Conservation (phyloP, 2,329 filamentous ascomycete species). For the Penicillium rolfsii region DNA sequence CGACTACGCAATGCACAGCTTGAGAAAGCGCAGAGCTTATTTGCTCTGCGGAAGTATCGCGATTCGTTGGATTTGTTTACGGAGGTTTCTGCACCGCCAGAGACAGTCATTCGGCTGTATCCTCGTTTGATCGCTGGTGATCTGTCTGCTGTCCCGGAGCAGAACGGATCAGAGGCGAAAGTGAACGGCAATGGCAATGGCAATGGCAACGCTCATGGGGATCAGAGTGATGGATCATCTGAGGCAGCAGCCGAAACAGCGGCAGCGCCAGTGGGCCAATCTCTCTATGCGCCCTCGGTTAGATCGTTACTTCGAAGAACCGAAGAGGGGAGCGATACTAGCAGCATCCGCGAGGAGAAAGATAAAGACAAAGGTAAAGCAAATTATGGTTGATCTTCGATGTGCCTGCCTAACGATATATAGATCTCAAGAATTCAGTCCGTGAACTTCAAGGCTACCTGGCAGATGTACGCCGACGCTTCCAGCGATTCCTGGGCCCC, state of each 20-base stretch:
- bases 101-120: constrained; percentile 82
- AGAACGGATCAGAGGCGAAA: constrained; percentile 43
- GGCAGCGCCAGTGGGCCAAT: constrained; percentile 25
- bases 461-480: constrained; percentile 74
- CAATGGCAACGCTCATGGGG: constrained; percentile 25
- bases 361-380: constrained; percentile 24
- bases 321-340: constrained; percentile 45
- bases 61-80: constrained; percentile 89
- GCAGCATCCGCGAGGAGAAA: constrained; percentile 43
- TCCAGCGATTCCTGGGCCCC: constrained; percentile 63
- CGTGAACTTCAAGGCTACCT: constrained; percentile 84
- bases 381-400: not conserved
- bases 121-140: constrained; percentile 82
- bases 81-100: constrained; percentile 85
- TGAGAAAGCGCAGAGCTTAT: constrained; percentile 83
- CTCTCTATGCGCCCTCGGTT: constrained; percentile 42
- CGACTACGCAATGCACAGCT: constrained; percentile 86
- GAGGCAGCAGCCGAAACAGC: constrained; percentile 27
- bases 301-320: constrained; percentile 43
- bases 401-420: constrained; percentile 23
- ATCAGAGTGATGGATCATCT: constrained; percentile 32
- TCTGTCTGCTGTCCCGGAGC: constrained; percentile 64
- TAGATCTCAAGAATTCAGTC: constrained; percentile 77
- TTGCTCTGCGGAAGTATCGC: constrained; percentile 78
- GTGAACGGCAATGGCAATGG: constrained; percentile 38